Evolutionary conservation across 192 early-diverging fungal genomes (phyloP), one percentile per base, ranked within the genome.

Genomic region (Gryganskiella cystojenkinii): DNA sequence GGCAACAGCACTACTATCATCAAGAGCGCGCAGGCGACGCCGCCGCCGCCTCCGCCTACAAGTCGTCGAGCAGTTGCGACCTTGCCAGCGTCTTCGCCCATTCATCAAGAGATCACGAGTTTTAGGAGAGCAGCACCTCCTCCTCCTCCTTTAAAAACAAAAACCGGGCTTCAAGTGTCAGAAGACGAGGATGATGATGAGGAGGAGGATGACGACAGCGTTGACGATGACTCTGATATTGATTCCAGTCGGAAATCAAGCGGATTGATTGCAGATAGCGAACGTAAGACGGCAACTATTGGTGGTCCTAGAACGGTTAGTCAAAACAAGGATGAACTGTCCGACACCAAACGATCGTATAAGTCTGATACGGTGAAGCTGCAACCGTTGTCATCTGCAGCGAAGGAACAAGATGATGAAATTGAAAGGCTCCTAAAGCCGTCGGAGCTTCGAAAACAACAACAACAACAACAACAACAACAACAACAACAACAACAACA

Each of bases 41-140:
- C 66, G 19, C 74, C 74, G 52, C 65, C 55, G 17, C 74, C 74
- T 11, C 74, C n/a, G n/a, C n/a, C 74, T 2, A 40, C 28, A 5
- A 68, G 53, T 15, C 74, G 74, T 9, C 56, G 63, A 46, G 33
- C 31, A 2, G 13, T 54, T 15, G 60, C 65, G 6, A 25, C 61
- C 3, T 45, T 78, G 9, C 74, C 74, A 22, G 65, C 74, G 1
- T 68, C 67, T 0, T 28, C 64, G 0, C n/a, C 27, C 11, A 64
- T 78, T 15, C 56, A 78, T 28, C 60, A 67, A 35, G 65, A 40
- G 37, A 40, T 13, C 7, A 40, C 37, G 5, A 66, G 47, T 14
- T 11, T 60, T 4, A 28, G 40, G 1, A 40, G 74, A 24, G 25
- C 65, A 69, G 60, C 74, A 20, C 65, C 74, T 31, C 74, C 74